Evolutionary conservation across 768 basidiomycete species (phyloP).

Genomic region (Boletus vermiculosoides): DNA sequence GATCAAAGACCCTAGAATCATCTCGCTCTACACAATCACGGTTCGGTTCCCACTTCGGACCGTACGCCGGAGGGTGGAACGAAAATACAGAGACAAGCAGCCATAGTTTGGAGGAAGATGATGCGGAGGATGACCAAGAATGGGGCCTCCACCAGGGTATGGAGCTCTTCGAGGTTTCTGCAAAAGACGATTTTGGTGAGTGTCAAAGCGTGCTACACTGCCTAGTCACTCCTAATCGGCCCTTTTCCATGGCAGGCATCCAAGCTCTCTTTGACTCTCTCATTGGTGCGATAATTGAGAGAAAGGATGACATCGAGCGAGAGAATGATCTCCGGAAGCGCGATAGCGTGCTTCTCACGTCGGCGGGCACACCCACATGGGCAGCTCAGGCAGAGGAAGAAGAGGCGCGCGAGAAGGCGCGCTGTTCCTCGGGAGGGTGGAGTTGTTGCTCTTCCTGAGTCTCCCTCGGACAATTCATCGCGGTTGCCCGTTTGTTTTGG

Average conservation of each 20-base stretch:
- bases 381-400: conserved; percentile 79
- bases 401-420: conserved; percentile 59
- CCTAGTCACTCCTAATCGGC: conserved; percentile 15
- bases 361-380: conserved; percentile 66
- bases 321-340: conserved; percentile 79
- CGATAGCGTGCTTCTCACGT: conserved; percentile 78
- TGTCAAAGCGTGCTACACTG: background rate
- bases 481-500: conserved; percentile 13
- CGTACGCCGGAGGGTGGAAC: conserved; percentile 50
- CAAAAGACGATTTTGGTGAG: conserved; percentile 81
- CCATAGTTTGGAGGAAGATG: conserved; percentile 66
- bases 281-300: conserved; percentile 74
- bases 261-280: conserved; percentile 76
- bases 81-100: conserved; percentile 60
- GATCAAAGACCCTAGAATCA: conserved; percentile 37
- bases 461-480: conserved; percentile 8
- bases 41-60: conserved; percentile 57
- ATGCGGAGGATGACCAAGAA: conserved; percentile 52
- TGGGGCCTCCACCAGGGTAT: conserved; percentile 83
- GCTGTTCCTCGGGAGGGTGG: conserved; percentile 52
- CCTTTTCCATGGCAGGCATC: conserved; percentile 54
- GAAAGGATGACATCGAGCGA: conserved; percentile 75
- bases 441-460: conserved; percentile 60
- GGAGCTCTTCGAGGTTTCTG: conserved; percentile 88
- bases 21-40: conserved; percentile 50